A percentile compares a stretch with the other conserved stretches of the same genome.
Conservation (phyloP, 2,329 filamentous ascomycete species). For the Colletotrichum viniferum region DNA sequence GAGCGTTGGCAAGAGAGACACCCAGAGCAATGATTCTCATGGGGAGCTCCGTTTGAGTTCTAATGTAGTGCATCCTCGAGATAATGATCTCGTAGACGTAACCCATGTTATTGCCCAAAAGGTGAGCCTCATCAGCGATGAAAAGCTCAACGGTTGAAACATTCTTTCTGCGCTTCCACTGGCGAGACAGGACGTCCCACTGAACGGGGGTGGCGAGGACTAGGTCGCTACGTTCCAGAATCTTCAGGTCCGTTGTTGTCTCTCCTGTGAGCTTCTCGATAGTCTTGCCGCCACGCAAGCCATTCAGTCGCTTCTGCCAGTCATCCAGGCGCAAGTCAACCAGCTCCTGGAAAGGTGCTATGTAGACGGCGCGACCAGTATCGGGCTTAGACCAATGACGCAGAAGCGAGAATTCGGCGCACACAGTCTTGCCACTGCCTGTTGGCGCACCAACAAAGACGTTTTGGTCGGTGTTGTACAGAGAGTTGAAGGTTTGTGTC, state of each 20-base stretch:
- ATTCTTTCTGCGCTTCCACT: conserved; percentile 97
- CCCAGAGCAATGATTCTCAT: conserved; percentile 89
- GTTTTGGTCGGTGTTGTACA: conserved; percentile 91
- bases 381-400: conserved; percentile 81
- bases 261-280: conserved; percentile 95
- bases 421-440: conserved; percentile 95
- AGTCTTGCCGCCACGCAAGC: conserved; percentile 80
- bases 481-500: conserved; percentile 93
- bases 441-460: conserved; percentile 93
- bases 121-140: conserved; percentile 93
- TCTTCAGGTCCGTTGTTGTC: conserved; percentile 85
- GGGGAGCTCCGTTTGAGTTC: conserved; percentile 81
- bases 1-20: conserved; percentile 89
- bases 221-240: conserved; percentile 85
- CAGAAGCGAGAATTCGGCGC: conserved; percentile 91
- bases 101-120: conserved; percentile 84
- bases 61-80: conserved; percentile 97
- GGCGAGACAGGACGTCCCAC: conserved; percentile 94
- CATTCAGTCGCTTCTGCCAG: conserved; percentile 79
- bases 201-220: conserved; percentile 91
- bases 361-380: conserved; percentile 82
- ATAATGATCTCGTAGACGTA: conserved; percentile 96
- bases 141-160: conserved; percentile 89
- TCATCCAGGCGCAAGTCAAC: conserved; percentile 82
- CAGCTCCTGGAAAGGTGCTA: conserved; percentile 93